A percentile compares a stretch with the other conserved stretches of the same genome.
Evolutionary conservation across 306 rosid species (phyloP).

Genomic region (Parietaria judaica): DNA sequence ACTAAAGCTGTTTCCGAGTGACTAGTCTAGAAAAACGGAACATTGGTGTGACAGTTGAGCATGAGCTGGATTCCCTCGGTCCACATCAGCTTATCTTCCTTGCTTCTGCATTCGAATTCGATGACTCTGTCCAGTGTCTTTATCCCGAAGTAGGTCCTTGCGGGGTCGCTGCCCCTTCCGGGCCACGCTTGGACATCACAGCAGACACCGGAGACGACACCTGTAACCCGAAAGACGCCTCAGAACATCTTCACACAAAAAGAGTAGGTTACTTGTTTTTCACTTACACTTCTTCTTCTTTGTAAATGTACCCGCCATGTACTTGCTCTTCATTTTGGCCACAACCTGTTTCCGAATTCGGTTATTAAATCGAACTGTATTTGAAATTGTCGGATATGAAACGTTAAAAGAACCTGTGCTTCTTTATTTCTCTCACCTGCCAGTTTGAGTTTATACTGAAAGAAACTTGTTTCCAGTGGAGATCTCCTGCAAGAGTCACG

Average conservation of each 20-base stretch:
- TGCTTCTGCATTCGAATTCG: slow-evolving; percentile 78
- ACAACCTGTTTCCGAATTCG: slow-evolving; percentile 55
- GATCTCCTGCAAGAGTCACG: slow-evolving; percentile 52
- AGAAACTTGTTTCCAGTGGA: slow-evolving; percentile 95
- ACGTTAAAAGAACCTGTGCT: not conserved
- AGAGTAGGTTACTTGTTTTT: not conserved
- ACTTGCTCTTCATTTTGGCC: slow-evolving; percentile 89
- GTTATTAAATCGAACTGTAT: not conserved
- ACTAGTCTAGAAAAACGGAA: not conserved
- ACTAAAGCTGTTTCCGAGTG: not conserved
- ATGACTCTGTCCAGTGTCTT: slow-evolving; percentile 59
- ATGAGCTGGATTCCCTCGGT: slow-evolving; percentile 69
- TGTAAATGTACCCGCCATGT: slow-evolving; percentile 79
- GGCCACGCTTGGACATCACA: slow-evolving; percentile 65
- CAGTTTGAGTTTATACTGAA: slow-evolving; percentile 64
- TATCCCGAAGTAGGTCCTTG: slow-evolving; percentile 72
- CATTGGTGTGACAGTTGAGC: slow-evolving; percentile 49
- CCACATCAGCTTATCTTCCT: slow-evolving; percentile 69
- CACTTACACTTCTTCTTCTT: slow-evolving; percentile 87
- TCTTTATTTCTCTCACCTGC: slow-evolving; percentile 53
- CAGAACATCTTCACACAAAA: slow-evolving; percentile 17
- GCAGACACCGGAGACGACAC: slow-evolving; percentile 59
- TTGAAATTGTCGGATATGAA: not conserved
- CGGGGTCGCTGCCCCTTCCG: slow-evolving; percentile 41
- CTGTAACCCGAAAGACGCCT: slow-evolving; percentile 45